Evolutionary conservation across 179 eudicot genomes (phyloP), one percentile per base, ranked within the genome.

Genomic region (Beta macrorhiza): DNA sequence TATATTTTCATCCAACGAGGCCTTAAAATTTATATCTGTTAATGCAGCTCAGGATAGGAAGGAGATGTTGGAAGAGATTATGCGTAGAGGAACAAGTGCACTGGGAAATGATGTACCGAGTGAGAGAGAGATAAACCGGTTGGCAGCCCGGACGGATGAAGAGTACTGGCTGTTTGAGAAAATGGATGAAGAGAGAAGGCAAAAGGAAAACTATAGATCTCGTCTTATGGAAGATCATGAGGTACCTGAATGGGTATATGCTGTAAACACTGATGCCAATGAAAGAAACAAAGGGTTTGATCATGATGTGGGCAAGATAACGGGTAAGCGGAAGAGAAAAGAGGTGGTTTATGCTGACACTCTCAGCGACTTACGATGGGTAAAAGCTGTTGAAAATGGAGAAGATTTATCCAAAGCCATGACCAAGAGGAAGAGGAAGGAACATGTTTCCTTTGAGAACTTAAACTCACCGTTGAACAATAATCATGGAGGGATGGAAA

Each of bases 151-250:
- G 77, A 77, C 97, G 25, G 97, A 96, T 0, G 97, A 96, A 84
- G 99, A 96, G 82, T 96, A 84, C 86, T 94, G 97, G 98, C 68
- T 90, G 62, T 96, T 96, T 82, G 99, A 96, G 92, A 91, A 90
- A 84, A 96, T 96, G 99, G 98, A 96, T 20, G 96, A 92, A 58
- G 99, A 94, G 86, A 90, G 99, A 84, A 88, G 97, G 76, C 91
- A 80, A 69, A 86, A 86, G 58, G 99, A 96, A 83, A 88, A 90
- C 64, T 96, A 94, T 86, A 83, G 89, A 83, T 85, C 92, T 65
- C 93, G 99, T 61, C 98, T 96, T 82, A 92, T 96, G 92, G 96
- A 92, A 83, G 97, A 94, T 10, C 93, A 91, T 14, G 98, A 96
- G 86, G 98, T 96, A 29, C 99, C 98, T 0, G 98, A 96, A 68